A percentile compares a stretch with the other conserved stretches of the same genome.
These are phyloP conservation scores for Ceriops zippeliana DNA, from an alignment of 345 rosid genomes.

Conservation along the genomic window DNA sequence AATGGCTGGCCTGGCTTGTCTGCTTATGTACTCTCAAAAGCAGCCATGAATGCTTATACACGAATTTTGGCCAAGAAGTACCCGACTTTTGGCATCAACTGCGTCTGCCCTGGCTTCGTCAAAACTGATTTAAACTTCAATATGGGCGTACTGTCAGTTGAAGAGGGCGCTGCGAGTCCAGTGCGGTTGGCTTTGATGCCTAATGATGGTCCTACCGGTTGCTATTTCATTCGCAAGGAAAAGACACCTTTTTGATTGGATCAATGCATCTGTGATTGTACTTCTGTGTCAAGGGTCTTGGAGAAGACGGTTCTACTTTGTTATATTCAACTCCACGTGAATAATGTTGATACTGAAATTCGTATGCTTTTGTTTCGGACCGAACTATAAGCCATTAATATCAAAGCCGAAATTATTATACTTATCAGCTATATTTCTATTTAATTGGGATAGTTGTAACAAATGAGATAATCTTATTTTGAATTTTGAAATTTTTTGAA, in stretches of 20 bases:
- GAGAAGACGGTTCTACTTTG: too few relatives aligned
- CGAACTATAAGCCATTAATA: too few relatives aligned
- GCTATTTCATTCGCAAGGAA: constrained; percentile 5
- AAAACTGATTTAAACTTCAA: constrained; percentile 26
- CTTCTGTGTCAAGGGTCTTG: neutral
- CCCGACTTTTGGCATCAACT: constrained; percentile 20
- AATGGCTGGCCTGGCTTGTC: constrained; percentile 27
- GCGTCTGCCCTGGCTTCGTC: constrained; percentile 32
- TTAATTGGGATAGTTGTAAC: too few relatives aligned
- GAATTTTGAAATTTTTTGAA: too few relatives aligned
- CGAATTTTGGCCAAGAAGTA: constrained; percentile 21
- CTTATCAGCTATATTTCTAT: too few relatives aligned
- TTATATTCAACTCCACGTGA: too few relatives aligned
- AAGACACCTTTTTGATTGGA: constrained; percentile 7
- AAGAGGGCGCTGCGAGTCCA: constrained; percentile 22
- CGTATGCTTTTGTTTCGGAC: too few relatives aligned
- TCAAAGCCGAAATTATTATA: too few relatives aligned
- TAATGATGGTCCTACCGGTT: constrained; percentile 18
- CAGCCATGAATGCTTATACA: constrained; percentile 31
- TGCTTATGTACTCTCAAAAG: constrained; percentile 30
- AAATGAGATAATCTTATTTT: too few relatives aligned
- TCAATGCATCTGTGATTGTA: neutral
- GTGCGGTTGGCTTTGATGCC: constrained; percentile 17
- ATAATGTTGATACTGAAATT: too few relatives aligned
- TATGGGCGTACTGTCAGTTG: neutral